Conservation (phyloP, 345 rosid species). For the Arabis alpina region DNA sequence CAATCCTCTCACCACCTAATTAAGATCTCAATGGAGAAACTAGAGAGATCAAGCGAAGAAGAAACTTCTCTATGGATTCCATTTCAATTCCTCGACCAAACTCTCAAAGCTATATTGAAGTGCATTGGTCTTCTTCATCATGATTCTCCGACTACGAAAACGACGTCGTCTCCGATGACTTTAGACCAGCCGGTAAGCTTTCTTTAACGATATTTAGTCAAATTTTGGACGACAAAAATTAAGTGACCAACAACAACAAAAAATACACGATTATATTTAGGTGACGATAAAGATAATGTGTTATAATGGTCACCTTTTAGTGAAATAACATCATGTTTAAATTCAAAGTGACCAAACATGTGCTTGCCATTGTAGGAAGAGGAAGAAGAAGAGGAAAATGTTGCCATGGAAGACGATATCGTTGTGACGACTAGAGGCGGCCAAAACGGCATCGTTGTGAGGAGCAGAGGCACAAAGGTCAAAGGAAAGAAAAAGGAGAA, state of each 20-base stretch:
- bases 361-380: conserved; percentile 24
- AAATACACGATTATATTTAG: no score
- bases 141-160: conserved; percentile 10
- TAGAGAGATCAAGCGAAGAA: conserved; percentile 16
- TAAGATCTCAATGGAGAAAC: conserved; percentile 30
- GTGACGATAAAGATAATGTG: background rate
- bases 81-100: conserved; percentile 23
- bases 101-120: conserved; percentile 27
- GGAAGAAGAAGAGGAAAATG: background rate
- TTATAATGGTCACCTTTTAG: background rate
- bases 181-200: conserved; percentile 30
- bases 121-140: conserved; percentile 28
- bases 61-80: conserved; percentile 22
- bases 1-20: conserved; percentile 20
- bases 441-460: background rate
- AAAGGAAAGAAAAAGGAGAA: background rate
- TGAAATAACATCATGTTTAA: background rate
- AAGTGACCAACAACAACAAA: no score
- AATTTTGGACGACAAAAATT: no score
- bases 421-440: background rate
- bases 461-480: conserved; percentile 7
- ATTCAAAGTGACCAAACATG: background rate
- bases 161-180: background rate
- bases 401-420: background rate
- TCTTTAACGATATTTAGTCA: background rate